Evolutionary conservation across 495 filamentous ascomycete species (phyloP), one percentile per base, ranked within the genome.

Genomic region (Aspergillus olivimuriae): DNA sequence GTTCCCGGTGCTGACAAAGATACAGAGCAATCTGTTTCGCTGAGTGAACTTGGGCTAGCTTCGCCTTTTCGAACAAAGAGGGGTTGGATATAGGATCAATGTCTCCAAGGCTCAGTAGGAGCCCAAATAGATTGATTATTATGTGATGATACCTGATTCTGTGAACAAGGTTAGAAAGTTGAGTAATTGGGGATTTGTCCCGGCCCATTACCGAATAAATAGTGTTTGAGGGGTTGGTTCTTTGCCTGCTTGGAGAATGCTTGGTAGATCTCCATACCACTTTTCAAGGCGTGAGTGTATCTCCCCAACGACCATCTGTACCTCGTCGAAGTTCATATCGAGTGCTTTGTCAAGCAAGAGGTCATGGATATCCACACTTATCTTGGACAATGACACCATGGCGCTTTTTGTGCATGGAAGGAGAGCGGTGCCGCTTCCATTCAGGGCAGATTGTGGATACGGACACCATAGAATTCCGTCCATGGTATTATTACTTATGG

Each of bases 181-280:
- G 9, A 6, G 22, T 14, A 12, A 38, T 15, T n/a, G n/a, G n/a
- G n/a, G n/a, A n/a, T n/a, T n/a, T n/a, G n/a, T n/a, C n/a, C n/a
- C n/a, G n/a, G n/a, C 16, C 10, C 66, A n/a, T 64, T 61, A 72
- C 68, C 62, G 60, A 39, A 69, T 34, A 22, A 62, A 51, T 11
- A 72, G 37, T 10, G 67, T 24, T 35, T 70, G 66, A 34, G 68
- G 61, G 19, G 62, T 42, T 11, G 53, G 55, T 14, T 55, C 47
- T 10, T 55, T 47, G 38, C 54, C 53, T 16, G 49, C 49, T 10
- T 56, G 43, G 10, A 44, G 37, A 28, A 48, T 37, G 36, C 47
- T 44, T 2, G 60, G 59, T 48, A 65, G 54, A 16, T 39, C 33
- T 21, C 44, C 30, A 14, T 61, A 39, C 55, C 62, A 69, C 0